Base-by-base conservation (phyloP, 768 basidiomycete genomes). In the Naganishia kalamii region DNA sequence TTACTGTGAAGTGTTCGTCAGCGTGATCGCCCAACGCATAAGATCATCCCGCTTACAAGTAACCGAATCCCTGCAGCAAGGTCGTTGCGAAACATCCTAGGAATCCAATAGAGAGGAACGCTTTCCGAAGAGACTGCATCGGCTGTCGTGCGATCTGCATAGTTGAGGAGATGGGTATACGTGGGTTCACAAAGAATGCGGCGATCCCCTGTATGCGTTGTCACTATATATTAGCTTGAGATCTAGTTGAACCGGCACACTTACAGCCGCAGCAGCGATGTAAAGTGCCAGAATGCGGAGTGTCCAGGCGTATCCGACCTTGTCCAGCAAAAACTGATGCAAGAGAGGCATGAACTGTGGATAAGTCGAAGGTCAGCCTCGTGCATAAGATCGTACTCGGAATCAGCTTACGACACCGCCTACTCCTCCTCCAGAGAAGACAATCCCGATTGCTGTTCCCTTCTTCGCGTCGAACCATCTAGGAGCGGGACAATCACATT, bases 401-500 rank as follows among this genome's bases (percentile, higher is more conserved):
- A 21, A 40, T 25, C 19, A 1, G 57, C 67, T 66, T 30, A 70
- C 69, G 13, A 63, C 66, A 23, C 69, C 69, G 2, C 69, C 69
- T 11, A 70, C 69, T 6, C 69, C 67, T 46, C 67, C 67, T 25
- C 69, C 69, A 10, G 67, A 65, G 41, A 70, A 70, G 44, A 70
- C 57, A 21, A 70, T 60, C 3, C 69, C 69, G n/a, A 43, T 43
- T 15, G 69, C 69, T 4, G 54, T 44, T 1, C 69, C 69, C 37
- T 64, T 70, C 5, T 63, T 61, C 13, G 63, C 49, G 33, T 70
- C 69, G 37, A 70, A 70, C 69, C 69, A 70, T 47, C 69, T 70
- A 30, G 29, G n/a, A 11, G 8, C 7, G 15, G 19, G 43, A 15
- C 11, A 44, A n/a, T n/a, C 21, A n/a, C 43, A n/a, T 8, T n/a